phyloP scores from a whole-genome alignment of 2,329 filamentous ascomycete species.

The Cladophialophora psammophila region DNA sequence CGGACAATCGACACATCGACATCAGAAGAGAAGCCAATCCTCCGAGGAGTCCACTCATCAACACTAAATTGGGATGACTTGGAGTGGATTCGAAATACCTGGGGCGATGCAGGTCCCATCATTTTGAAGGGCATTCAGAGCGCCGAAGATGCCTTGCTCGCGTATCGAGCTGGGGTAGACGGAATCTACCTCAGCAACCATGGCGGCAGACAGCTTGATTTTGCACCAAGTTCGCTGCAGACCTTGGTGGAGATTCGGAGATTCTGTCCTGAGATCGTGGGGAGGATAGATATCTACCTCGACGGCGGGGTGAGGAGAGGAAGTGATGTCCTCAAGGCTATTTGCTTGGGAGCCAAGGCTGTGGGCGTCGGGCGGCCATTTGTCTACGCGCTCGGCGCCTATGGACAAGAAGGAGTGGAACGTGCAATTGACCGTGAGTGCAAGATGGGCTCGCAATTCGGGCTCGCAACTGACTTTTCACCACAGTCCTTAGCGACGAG shows the following conservation, averaged over 20 bases:
- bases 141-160: conserved; percentile 62
- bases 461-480: background rate
- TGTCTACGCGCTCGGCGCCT: conserved; percentile 56
- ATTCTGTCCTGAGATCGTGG: conserved; percentile 53
- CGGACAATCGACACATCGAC: conserved; percentile 51
- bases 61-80: conserved; percentile 63
- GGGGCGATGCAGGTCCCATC: conserved; percentile 56
- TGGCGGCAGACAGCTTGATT: conserved; percentile 64
- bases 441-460: background rate
- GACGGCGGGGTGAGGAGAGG: conserved; percentile 63
- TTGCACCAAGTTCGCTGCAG: conserved; percentile 48
- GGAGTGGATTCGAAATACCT: conserved; percentile 56
- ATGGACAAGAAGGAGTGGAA: conserved; percentile 62
- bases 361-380: conserved; percentile 63
- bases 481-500: conserved; percentile 45
- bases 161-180: conserved; percentile 56
- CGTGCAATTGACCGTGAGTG: conserved; percentile 51
- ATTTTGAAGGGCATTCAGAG: conserved; percentile 65
- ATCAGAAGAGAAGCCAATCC: conserved; percentile 58
- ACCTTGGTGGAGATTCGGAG: conserved; percentile 54
- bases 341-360: conserved; percentile 61
- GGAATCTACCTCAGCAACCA: conserved; percentile 67
- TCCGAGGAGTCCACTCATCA: conserved; percentile 62
- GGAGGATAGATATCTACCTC: conserved; percentile 59
- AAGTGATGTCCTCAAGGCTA: conserved; percentile 62